Percentiles rank a stretch among this genome's conserved stretches.
Evolutionary conservation across 1,139 yeast species (phyloP).

Genomic region (Debaryomyces sp.): DNA sequence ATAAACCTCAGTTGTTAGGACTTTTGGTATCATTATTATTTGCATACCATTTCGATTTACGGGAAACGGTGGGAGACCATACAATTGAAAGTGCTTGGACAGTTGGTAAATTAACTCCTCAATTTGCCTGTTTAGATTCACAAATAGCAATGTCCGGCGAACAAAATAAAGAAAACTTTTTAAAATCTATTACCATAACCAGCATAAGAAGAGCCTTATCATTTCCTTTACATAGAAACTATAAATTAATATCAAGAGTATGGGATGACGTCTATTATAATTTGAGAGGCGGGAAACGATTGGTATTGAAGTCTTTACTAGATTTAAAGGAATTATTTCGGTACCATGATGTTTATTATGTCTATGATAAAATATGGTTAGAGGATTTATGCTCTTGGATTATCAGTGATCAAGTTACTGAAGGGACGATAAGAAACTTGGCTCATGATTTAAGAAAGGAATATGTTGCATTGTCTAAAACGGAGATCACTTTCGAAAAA

Average conservation of each 20-base stretch:
- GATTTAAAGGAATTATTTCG: slow-evolving; percentile 74
- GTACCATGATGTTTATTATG: slow-evolving; percentile 83
- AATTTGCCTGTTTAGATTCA: slow-evolving; percentile 69
- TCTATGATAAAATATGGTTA: slow-evolving; percentile 76
- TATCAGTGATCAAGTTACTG: slow-evolving; percentile 56
- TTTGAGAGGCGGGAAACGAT: slow-evolving; percentile 69
- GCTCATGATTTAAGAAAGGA: slow-evolving; percentile 64
- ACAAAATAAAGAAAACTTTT: slow-evolving; percentile 26
- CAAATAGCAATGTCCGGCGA: slow-evolving; percentile 42
- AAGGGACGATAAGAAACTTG: slow-evolving; percentile 55
- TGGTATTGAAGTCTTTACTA: slow-evolving; percentile 60
- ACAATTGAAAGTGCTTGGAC: slow-evolving; percentile 94
- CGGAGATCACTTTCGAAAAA: slow-evolving; percentile 44
- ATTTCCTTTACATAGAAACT: slow-evolving; percentile 80
- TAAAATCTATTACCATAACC: slow-evolving; percentile 59
- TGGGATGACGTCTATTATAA: slow-evolving; percentile 78
- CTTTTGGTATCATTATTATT: slow-evolving; percentile 68
- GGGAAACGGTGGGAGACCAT: slow-evolving; percentile 77
- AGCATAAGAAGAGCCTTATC: slow-evolving; percentile 72
- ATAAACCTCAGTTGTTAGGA: slow-evolving; percentile 51
- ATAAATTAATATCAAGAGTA: slow-evolving; percentile 55
- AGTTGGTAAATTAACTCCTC: slow-evolving; percentile 82
- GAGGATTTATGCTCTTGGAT: slow-evolving; percentile 86
- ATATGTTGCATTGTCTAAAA: slow-evolving; percentile 22
- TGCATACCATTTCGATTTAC: slow-evolving; percentile 70